Conservation (phyloP, 1,284 basidiomycete species). For the Puccinia novopanici region DNA sequence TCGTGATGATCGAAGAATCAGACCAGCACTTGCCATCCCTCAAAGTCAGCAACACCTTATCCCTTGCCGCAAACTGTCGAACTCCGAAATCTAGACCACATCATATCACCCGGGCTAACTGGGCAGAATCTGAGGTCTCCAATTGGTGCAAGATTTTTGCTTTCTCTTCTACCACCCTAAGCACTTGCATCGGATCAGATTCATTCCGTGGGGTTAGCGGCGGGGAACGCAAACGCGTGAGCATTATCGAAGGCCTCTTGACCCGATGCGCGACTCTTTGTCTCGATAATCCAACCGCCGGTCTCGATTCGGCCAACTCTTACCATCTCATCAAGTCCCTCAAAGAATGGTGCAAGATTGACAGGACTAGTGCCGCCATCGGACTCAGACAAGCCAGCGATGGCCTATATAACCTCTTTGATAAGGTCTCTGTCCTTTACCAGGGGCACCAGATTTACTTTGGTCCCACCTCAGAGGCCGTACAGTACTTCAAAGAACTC, state of each 20-base stretch:
- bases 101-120: conserved; percentile 8
- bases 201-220: conserved; percentile 39
- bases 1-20: conserved; percentile 38
- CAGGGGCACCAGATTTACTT: conserved; percentile 48
- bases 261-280: conserved; percentile 27
- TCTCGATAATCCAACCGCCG: conserved; percentile 49
- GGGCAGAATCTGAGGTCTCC: conserved; percentile 8
- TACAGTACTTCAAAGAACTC: conserved; percentile 36
- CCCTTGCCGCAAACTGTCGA: conserved; percentile 36
- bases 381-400: conserved; percentile 42
- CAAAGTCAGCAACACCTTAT: conserved; percentile 20
- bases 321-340: conserved; percentile 43
- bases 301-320: conserved; percentile 43
- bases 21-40: conserved; percentile 45
- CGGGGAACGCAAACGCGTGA: conserved; percentile 47
- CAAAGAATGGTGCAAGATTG: conserved; percentile 44
- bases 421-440: conserved; percentile 44
- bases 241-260: conserved; percentile 37
- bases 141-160: conserved; percentile 40
- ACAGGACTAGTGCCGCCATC: conserved; percentile 26
- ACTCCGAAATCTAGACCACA: conserved; percentile 12
- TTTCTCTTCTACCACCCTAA: conserved; percentile 8
- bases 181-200: conserved; percentile 33
- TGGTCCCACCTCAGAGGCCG: conserved; percentile 34
- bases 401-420: conserved; percentile 36